Percentiles rank a stretch among this genome's conserved stretches.
phyloP scores from a whole-genome alignment of 345 rosid genomes.

The Laguncularia racemosa region DNA sequence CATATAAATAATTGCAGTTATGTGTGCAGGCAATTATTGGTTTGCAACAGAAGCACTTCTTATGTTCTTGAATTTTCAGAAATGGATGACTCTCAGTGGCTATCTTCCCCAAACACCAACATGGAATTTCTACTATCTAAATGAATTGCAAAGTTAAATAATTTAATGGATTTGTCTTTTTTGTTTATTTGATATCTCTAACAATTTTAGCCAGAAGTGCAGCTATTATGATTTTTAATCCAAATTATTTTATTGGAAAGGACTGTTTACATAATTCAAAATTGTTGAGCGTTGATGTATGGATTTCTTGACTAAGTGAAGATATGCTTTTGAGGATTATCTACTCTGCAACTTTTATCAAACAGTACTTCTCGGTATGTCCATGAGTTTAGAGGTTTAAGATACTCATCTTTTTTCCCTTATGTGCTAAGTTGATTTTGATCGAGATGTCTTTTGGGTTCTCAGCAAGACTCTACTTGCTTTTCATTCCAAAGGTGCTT shows the following conservation, averaged over 20 bases:
- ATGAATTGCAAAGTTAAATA: too few species aligned
- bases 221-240: too few species aligned
- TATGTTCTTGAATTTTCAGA: too few species aligned
- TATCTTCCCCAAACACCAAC: too few species aligned
- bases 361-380: slow-evolving; percentile 67
- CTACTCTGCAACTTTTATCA: slow-evolving; percentile 65
- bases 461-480: slow-evolving; percentile 42
- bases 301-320: slow-evolving; percentile 41
- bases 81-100: too few species aligned
- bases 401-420: slow-evolving; percentile 4
- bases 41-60: too few species aligned
- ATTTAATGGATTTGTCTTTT: neutral
- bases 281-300: neutral
- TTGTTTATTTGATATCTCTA: neutral
- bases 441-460: slow-evolving; percentile 1
- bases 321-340: slow-evolving; percentile 79
- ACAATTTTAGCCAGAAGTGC: too few species aligned
- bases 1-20: neutral
- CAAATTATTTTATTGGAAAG: too few species aligned
- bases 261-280: too few species aligned
- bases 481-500: slow-evolving; percentile 58
- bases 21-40: neutral
- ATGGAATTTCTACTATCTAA: too few species aligned
- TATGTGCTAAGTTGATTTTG: slow-evolving; percentile 3
- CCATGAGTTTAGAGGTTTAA: neutral